Percentiles rank a stretch among this genome's conserved stretches.
These are phyloP conservation scores for Turritis glabra DNA, from an alignment of 345 rosid genomes.

Conservation along the genomic window DNA sequence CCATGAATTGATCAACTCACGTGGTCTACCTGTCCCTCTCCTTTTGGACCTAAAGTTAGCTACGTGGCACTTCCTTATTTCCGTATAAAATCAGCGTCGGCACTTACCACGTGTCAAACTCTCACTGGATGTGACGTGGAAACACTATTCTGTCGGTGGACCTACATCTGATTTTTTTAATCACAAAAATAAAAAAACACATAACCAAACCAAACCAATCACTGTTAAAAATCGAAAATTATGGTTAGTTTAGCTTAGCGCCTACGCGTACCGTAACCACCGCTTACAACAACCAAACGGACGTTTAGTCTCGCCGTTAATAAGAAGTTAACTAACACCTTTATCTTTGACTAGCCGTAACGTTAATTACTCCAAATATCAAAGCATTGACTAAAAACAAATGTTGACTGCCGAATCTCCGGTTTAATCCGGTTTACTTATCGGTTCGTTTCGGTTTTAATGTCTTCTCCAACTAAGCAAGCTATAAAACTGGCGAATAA, in stretches of 20 bases:
- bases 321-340: constrained; percentile 1
- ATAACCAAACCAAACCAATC: background rate
- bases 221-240: constrained; percentile 14
- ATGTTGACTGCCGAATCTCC: background rate
- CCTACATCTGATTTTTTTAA: constrained; percentile 14
- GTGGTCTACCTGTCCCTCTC: constrained; percentile 36
- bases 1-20: constrained; percentile 30
- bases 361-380: constrained; percentile 24
- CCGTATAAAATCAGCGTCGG: constrained; percentile 27
- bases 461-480: background rate
- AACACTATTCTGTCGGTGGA: constrained; percentile 38
- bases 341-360: constrained; percentile 23
- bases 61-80: constrained; percentile 31
- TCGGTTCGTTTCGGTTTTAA: constrained; percentile 1
- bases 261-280: constrained; percentile 39
- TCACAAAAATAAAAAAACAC: background rate
- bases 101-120: background rate
- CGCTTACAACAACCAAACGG: constrained; percentile 32
- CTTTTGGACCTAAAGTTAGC: constrained; percentile 25
- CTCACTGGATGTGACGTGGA: background rate
- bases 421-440: constrained; percentile 12
- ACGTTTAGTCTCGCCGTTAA: constrained; percentile 29
- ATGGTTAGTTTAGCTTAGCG: constrained; percentile 32
- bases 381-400: constrained; percentile 21
- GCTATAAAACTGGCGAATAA: constrained; percentile 21